Percentiles rank a stretch among this genome's conserved stretches.
phyloP scores from a whole-genome alignment of 2,329 filamentous ascomycete species.

The Verticillium longisporum region DNA sequence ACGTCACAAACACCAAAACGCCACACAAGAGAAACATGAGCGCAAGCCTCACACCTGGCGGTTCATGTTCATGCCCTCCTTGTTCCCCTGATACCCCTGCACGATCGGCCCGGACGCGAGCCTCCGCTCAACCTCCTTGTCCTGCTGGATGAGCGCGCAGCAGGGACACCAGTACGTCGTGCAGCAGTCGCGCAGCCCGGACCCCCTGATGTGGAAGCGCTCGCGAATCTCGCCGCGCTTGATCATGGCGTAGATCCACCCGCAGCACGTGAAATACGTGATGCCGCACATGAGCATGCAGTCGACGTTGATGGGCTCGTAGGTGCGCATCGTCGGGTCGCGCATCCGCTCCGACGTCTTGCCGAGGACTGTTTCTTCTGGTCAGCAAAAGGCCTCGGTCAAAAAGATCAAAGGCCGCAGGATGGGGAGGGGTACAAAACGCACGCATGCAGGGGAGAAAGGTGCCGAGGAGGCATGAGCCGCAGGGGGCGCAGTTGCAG shows the following conservation, averaged over 20 bases:
- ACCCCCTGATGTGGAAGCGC: conserved; percentile 45
- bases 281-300: conserved; percentile 32
- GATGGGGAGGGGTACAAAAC: conserved; percentile 12
- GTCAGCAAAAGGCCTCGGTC: neutral
- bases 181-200: conserved; percentile 41
- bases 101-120: conserved; percentile 16
- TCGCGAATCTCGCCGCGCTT: conserved; percentile 48
- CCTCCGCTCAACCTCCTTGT: conserved; percentile 40
- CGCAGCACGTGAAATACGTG: conserved; percentile 30
- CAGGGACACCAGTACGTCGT: conserved; percentile 48
- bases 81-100: conserved; percentile 28
- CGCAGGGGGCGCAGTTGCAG: conserved; percentile 32
- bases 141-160: conserved; percentile 51
- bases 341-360: conserved; percentile 35
- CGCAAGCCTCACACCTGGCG: neutral
- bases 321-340: conserved; percentile 32
- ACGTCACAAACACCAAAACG: no score
- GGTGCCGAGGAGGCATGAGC: conserved; percentile 28
- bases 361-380: conserved; percentile 28
- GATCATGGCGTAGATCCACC: conserved; percentile 41
- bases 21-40: neutral
- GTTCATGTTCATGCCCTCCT: conserved; percentile 30
- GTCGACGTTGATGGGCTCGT: conserved; percentile 32
- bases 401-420: neutral
- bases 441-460: conserved; percentile 37